phyloP scores from a whole-genome alignment of 2,329 filamentous ascomycete species.

The Diplodia sapinea region DNA sequence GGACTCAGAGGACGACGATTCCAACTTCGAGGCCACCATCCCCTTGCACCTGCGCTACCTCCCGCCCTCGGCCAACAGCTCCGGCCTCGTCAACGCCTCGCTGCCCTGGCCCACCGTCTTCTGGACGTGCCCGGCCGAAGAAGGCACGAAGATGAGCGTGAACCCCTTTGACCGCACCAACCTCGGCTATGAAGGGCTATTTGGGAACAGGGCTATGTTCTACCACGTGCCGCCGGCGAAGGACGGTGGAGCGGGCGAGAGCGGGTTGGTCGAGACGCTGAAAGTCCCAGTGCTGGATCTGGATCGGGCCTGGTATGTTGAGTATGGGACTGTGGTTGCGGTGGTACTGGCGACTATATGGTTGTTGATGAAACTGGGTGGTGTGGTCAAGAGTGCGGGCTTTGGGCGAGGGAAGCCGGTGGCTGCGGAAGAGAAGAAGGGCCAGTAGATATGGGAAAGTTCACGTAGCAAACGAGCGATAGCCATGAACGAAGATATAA shows the following conservation, averaged over 20 bases:
- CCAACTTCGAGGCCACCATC: constrained; percentile 69
- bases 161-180: constrained; percentile 87
- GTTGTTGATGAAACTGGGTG: constrained; percentile 50
- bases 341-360: constrained; percentile 54
- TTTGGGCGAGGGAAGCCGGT: neutral
- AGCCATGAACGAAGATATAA: neutral
- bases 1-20: constrained; percentile 40
- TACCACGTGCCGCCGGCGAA: constrained; percentile 66
- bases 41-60: constrained; percentile 89
- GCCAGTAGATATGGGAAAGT: neutral
- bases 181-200: constrained; percentile 84
- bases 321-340: constrained; percentile 50
- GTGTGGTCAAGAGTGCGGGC: constrained; percentile 10
- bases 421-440: neutral
- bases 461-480: neutral
- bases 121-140: constrained; percentile 80
- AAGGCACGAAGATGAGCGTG: constrained; percentile 69
- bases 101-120: constrained; percentile 84
- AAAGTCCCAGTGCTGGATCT: constrained; percentile 53
- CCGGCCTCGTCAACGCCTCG: constrained; percentile 51
- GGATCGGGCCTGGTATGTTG: constrained; percentile 45
- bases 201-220: constrained; percentile 77
- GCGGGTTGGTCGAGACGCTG: constrained; percentile 42
- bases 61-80: constrained; percentile 61
- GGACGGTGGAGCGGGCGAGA: constrained; percentile 14